These are phyloP conservation scores for Arabidopsis lyrata DNA, from an alignment of 441 rosid genomes.

Conservation along the genomic window DNA sequence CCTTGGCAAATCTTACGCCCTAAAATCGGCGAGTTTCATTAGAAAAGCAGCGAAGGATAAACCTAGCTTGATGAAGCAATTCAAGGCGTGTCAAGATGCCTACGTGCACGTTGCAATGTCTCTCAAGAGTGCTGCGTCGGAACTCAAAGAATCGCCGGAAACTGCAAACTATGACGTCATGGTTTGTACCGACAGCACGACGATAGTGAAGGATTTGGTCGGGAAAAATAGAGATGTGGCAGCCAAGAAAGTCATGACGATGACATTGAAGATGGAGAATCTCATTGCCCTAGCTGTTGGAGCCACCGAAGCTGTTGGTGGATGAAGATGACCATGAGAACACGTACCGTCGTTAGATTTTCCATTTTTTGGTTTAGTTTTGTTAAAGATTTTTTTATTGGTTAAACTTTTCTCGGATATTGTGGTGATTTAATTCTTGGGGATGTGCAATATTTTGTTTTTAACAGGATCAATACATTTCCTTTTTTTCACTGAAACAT, in stretches of 20 bases:
- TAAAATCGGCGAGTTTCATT: neutral
- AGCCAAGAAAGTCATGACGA: slow-evolving; percentile 12
- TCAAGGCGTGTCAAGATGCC: slow-evolving; percentile 13
- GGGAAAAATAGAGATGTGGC: slow-evolving; percentile 12
- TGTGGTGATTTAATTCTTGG: neutral
- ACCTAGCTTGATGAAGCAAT: slow-evolving; percentile 22
- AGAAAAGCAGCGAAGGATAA: slow-evolving; percentile 6
- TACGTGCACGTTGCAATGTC: neutral
- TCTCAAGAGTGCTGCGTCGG: slow-evolving; percentile 5
- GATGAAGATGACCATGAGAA: neutral
- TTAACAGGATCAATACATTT: neutral
- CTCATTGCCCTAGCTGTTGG: slow-evolving; percentile 13
- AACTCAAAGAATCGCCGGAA: slow-evolving; percentile 17
- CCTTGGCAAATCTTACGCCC: slow-evolving; percentile 21
- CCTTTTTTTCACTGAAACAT: neutral
- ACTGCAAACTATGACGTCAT: slow-evolving; percentile 37
- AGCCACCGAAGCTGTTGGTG: slow-evolving; percentile 29
- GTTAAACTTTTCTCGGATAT: neutral
- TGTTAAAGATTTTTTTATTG: neutral
- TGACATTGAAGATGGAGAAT: slow-evolving; percentile 25
- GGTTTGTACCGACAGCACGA: slow-evolving; percentile 29
- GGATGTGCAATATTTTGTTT: neutral
- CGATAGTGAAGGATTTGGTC: neutral
- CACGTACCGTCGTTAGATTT: neutral
- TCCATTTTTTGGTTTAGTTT: neutral